These are phyloP conservation scores for Salix brachista DNA, from an alignment of 345 rosid genomes.

Conservation along the genomic window DNA sequence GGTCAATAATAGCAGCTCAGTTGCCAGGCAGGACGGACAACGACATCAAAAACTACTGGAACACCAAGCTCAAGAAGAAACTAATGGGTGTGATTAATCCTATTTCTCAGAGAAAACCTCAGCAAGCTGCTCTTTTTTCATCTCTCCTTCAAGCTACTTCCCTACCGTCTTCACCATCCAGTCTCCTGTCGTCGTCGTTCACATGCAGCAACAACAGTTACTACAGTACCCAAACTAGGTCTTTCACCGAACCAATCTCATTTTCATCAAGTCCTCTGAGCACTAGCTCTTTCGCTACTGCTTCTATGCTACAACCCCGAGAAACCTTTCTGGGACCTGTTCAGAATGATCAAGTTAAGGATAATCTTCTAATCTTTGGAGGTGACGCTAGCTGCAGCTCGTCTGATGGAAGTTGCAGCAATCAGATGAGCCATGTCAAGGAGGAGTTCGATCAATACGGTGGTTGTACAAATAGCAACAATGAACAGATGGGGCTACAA, in stretches of 20 bases:
- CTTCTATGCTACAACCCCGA: constrained; percentile 25
- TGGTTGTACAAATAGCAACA: constrained; percentile 3
- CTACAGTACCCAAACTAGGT: constrained; percentile 20
- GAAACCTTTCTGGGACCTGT: constrained; percentile 25
- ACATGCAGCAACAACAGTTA: constrained; percentile 23
- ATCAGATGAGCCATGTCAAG: constrained; percentile 31
- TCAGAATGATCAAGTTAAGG: constrained; percentile 26
- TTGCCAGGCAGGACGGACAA: constrained; percentile 37
- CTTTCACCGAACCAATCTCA: constrained; percentile 26
- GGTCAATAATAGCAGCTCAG: constrained; percentile 38
- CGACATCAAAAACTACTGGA: constrained; percentile 36
- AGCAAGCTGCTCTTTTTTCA: constrained; percentile 13
- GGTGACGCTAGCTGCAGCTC: constrained; percentile 53
- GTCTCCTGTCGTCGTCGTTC: constrained; percentile 22
- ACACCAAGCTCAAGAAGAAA: constrained; percentile 36
- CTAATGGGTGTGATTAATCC: constrained; percentile 32
- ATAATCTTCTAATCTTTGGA: constrained; percentile 30
- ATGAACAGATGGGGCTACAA: constrained; percentile 23
- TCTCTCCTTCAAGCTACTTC: constrained; percentile 23
- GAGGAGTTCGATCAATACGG: constrained; percentile 20
- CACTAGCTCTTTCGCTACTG: constrained; percentile 28
- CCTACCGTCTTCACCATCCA: constrained; percentile 26
- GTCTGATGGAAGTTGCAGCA: constrained; percentile 57
- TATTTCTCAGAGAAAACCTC: constrained; percentile 12
- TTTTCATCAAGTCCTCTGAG: constrained; percentile 38